Evolutionary conservation across 1,139 yeast genomes (phyloP), one percentile per base, ranked within the genome.

Genomic region (Casaregolazyma lundiana): DNA sequence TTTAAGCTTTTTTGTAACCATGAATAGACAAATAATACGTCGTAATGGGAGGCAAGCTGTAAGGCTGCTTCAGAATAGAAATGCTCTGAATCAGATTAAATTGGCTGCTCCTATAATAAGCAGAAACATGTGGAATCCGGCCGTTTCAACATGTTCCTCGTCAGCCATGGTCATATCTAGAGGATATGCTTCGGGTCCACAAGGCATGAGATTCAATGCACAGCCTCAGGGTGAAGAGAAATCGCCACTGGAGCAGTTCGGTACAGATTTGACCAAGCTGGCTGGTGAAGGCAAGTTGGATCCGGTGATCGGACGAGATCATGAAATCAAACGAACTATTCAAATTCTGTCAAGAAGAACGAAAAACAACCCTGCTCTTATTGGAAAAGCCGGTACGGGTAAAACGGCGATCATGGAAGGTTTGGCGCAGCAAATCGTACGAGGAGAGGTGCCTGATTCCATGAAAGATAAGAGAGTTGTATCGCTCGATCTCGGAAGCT

Each of bases 321-420:
- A 89, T 55, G 98, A 92, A 62, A 92, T 92, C 49, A 76, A 92
- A 50, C 73, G 98, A 48, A 90, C 97, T 0, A 83, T 92, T 46
- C 97, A 92, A 64, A 89, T 92, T 45, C 70, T 92, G 42, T 87
- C 96, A 0, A 73, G 98, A 56, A 74, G 98, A 62, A 89, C 97
- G 1, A 92, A 92, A 65, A 90, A 90, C 62, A 92, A 92, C 61
- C 97, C 97, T 0, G 95, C 92, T 0, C 67, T 92, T 44, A 88
- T 90, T 45, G 98, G 97, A 52, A 81, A 86, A 54, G 97, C 98
- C 0, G 98, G 98, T 68, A 94, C 96, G 0, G 98, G 98, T 68
- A 92, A 92, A 66, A 92, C 97, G 0, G 95, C 97, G 4, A 81
- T 92, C 46, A 84, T 92, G 80, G 98, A 92, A 65, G 98, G 97